Conservation (phyloP, 1,284 basidiomycete genomes). For the Tetrapyrgos nigripes region DNA sequence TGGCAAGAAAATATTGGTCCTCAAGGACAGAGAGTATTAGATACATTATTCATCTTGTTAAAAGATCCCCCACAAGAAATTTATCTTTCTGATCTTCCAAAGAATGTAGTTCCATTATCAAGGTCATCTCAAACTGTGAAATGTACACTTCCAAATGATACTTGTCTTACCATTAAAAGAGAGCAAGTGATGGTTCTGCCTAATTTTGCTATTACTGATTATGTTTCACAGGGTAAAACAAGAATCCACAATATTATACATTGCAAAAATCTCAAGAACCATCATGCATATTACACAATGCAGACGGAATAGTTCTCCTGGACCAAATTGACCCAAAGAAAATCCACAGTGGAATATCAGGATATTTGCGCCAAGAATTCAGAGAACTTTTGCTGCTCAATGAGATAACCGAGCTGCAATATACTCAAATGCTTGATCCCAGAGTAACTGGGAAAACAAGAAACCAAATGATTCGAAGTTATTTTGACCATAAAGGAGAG, state of each 20-base stretch:
- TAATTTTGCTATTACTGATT: slow-evolving; percentile 51
- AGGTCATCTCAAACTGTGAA: slow-evolving; percentile 18
- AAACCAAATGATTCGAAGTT: slow-evolving; percentile 24
- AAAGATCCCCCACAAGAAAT: slow-evolving; percentile 34
- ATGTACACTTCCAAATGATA: slow-evolving; percentile 33
- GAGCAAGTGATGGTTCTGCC: slow-evolving; percentile 41
- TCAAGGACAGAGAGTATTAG: slow-evolving; percentile 13
- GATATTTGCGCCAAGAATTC: slow-evolving; percentile 33
- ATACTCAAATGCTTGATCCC: slow-evolving; percentile 24
- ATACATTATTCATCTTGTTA: slow-evolving; percentile 22
- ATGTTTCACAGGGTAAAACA: slow-evolving; percentile 45
- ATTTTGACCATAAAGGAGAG: slow-evolving; percentile 21
- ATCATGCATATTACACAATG: slow-evolving; percentile 40
- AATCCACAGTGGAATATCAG: slow-evolving; percentile 24
- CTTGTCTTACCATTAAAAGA: slow-evolving; percentile 25
- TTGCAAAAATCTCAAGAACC: slow-evolving; percentile 31
- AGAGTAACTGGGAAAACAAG: slow-evolving; percentile 23
- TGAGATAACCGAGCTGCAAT: slow-evolving; percentile 35
- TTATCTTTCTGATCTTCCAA: slow-evolving; percentile 30
- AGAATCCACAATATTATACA: slow-evolving; percentile 39
- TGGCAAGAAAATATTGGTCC: slow-evolving; percentile 31
- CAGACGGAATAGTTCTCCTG: slow-evolving; percentile 38
- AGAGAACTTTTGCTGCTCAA: slow-evolving; percentile 39
- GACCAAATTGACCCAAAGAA: slow-evolving; percentile 29
- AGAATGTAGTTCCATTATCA: slow-evolving; percentile 45